These are phyloP conservation scores for Paradendryphiella salina DNA, from an alignment of 2,329 filamentous ascomycete genomes.

Conservation along the genomic window DNA sequence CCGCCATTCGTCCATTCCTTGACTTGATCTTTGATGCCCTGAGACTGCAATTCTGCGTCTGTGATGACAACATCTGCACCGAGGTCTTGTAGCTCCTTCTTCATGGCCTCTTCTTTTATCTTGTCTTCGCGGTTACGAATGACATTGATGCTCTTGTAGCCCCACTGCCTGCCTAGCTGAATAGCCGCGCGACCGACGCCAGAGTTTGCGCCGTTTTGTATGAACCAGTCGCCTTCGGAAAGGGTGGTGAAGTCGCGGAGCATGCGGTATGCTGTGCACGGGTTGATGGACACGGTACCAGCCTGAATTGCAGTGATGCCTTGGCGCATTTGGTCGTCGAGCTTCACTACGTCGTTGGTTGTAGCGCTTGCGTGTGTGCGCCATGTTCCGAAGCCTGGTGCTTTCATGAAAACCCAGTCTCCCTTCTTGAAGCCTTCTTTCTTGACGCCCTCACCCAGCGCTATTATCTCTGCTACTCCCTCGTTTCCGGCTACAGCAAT, in stretches of 20 bases:
- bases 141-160: slow-evolving; percentile 86
- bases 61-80: slow-evolving; percentile 67
- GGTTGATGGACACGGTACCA: slow-evolving; percentile 89
- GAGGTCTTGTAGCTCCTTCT: slow-evolving; percentile 61
- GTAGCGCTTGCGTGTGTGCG: slow-evolving; percentile 80
- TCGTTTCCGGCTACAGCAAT: slow-evolving; percentile 86
- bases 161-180: slow-evolving; percentile 84
- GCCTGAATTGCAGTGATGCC: slow-evolving; percentile 76
- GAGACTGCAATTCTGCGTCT: slow-evolving; percentile 62
- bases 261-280: slow-evolving; percentile 93
- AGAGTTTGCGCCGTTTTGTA: slow-evolving; percentile 95
- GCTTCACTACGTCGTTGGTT: slow-evolving; percentile 64
- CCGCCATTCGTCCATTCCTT: slow-evolving; percentile 71
- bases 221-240: slow-evolving; percentile 83
- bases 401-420: slow-evolving; percentile 91
- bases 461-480: slow-evolving; percentile 86
- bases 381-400: slow-evolving; percentile 88
- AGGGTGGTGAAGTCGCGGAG: slow-evolving; percentile 74
- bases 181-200: slow-evolving; percentile 91
- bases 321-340: slow-evolving; percentile 69
- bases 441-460: slow-evolving; percentile 64
- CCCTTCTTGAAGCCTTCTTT: slow-evolving; percentile 64
- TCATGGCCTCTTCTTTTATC: slow-evolving; percentile 67
- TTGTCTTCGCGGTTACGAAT: slow-evolving; percentile 76
- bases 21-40: slow-evolving; percentile 65